Evolutionary conservation across 257 asterid genomes (phyloP).

Genomic region (Solanum microdontum): DNA sequence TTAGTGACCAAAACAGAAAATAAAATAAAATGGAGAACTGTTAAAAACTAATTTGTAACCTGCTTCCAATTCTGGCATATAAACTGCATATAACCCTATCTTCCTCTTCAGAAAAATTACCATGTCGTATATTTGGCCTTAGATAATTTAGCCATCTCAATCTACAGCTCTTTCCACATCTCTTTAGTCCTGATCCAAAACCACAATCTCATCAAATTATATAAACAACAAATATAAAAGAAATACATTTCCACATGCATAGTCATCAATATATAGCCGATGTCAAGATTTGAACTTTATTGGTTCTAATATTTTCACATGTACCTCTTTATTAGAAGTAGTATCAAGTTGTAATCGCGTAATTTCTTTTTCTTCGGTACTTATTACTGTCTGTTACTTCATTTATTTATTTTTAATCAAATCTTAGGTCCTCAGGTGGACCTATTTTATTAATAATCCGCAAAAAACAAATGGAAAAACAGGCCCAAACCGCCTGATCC

Average conservation of each 20-base stretch:
- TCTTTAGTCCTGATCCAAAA: constrained; percentile 1
- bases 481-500: too few species aligned
- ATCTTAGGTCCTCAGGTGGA: too few species aligned
- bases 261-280: background rate
- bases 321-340: background rate
- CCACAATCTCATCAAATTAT: background rate
- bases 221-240: background rate
- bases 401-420: background rate
- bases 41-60: background rate
- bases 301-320: background rate
- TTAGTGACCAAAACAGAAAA: background rate
- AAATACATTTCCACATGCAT: background rate
- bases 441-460: too few species aligned
- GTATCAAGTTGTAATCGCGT: background rate
- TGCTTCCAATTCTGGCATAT: constrained; percentile 16
- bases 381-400: background rate
- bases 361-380: background rate
- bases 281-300: background rate
- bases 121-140: constrained; percentile 10
- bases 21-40: background rate
- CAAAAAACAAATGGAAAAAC: too few species aligned
- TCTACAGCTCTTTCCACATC: constrained; percentile 19
- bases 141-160: constrained; percentile 19
- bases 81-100: constrained; percentile 12
- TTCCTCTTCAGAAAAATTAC: constrained; percentile 12